Conservation (phyloP, 371 early-diverging fungal species). For the Scutellospora calospora region DNA sequence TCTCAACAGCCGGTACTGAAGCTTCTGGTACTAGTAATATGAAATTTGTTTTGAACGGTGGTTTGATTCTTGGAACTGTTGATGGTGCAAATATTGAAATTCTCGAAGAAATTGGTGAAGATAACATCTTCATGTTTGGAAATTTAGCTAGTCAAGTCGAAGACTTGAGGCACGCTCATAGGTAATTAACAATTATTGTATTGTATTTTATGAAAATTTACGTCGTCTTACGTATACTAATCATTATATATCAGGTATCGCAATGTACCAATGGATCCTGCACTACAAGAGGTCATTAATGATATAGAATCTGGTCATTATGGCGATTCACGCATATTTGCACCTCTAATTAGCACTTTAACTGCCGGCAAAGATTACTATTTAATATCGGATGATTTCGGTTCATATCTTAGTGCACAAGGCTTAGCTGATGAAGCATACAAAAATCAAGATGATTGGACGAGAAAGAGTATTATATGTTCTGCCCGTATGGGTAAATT, state of each 20-base stretch:
- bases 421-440: conserved; percentile 78
- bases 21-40: conserved; percentile 98
- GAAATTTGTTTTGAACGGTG: conserved; percentile 97
- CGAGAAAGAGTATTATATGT: conserved; percentile 83
- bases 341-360: conserved; percentile 79
- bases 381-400: conserved; percentile 87
- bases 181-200: conserved; percentile 46
- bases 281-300: conserved; percentile 78
- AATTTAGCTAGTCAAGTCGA: conserved; percentile 86
- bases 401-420: conserved; percentile 81
- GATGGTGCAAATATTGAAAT: conserved; percentile 96
- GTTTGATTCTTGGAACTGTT: conserved; percentile 87
- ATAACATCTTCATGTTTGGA: conserved; percentile 95
- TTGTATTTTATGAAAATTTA: background rate
- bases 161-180: conserved; percentile 85
- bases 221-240: background rate
- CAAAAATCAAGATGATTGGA: conserved; percentile 79
- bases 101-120: conserved; percentile 90
- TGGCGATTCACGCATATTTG: conserved; percentile 79
- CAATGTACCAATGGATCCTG: conserved; percentile 72
- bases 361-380: conserved; percentile 88
- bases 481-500: conserved; percentile 93
- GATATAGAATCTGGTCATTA: conserved; percentile 78
- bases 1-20: conserved; percentile 95
- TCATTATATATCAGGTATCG: conserved; percentile 61